Evolutionary conservation across 163 green algal genomes (phyloP).

Genomic region (Coccomyxa subellipsoidea): DNA sequence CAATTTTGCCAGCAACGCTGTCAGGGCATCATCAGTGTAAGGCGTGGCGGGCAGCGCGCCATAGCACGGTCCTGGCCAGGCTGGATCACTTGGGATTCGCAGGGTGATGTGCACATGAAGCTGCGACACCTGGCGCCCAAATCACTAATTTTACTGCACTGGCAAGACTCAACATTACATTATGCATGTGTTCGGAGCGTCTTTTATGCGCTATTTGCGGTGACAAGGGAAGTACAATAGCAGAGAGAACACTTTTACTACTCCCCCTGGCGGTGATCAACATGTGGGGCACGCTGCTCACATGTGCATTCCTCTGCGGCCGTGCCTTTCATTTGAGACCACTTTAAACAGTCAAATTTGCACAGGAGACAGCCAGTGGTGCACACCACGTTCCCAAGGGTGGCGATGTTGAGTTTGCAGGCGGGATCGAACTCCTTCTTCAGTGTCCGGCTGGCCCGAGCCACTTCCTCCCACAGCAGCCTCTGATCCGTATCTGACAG

Average conservation of each 20-base stretch:
- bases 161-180: too few species aligned
- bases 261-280: too few species aligned
- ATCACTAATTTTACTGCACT: too few species aligned
- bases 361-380: background rate
- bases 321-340: too few species aligned
- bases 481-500: constrained; percentile 14
- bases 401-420: constrained; percentile 34
- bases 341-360: too few species aligned
- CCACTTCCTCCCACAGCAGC: constrained; percentile 32
- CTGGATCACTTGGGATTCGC: constrained; percentile 5
- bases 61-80: constrained; percentile 40
- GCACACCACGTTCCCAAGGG: constrained; percentile 34
- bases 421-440: constrained; percentile 20
- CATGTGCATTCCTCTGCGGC: too few species aligned
- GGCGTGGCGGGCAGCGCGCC: constrained; percentile 22
- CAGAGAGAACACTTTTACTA: too few species aligned
- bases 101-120: constrained; percentile 10
- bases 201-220: too few species aligned
- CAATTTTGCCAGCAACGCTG: background rate
- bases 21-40: background rate
- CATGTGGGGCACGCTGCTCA: too few species aligned
- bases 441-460: background rate
- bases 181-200: too few species aligned
- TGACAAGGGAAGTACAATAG: too few species aligned
- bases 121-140: constrained; percentile 25